Conservation (phyloP, 2,329 filamentous ascomycete species). For the Ascocoryne sarcoides region DNA sequence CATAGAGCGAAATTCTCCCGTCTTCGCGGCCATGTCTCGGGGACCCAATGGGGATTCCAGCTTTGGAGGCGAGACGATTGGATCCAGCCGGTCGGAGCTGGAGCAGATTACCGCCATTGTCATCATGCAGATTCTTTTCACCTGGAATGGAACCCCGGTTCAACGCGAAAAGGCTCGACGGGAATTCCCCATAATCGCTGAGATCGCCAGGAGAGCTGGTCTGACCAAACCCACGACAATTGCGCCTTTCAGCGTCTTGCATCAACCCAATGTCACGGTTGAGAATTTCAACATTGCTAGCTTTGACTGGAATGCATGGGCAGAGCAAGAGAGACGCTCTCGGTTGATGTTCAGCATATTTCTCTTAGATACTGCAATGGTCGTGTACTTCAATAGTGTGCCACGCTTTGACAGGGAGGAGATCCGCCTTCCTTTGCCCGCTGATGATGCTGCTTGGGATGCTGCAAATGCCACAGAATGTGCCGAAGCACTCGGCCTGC, state of each 20-base stretch:
- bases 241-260: slow-evolving; percentile 48
- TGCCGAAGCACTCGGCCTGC: slow-evolving; percentile 55
- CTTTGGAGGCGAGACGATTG: slow-evolving; percentile 32
- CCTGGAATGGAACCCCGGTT: slow-evolving; percentile 60
- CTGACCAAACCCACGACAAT: slow-evolving; percentile 45
- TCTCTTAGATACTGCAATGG: slow-evolving; percentile 54
- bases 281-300: slow-evolving; percentile 39
- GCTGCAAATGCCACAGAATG: slow-evolving; percentile 51
- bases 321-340: slow-evolving; percentile 61
- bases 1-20: slow-evolving; percentile 45
- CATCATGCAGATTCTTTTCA: slow-evolving; percentile 51
- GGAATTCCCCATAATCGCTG: slow-evolving; percentile 48
- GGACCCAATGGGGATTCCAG: slow-evolving; percentile 32
- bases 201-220: slow-evolving; percentile 46
- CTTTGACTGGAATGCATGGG: slow-evolving; percentile 60
- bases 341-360: slow-evolving; percentile 58
- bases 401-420: slow-evolving; percentile 56
- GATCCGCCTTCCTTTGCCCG: slow-evolving; percentile 58
- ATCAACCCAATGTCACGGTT: slow-evolving; percentile 44
- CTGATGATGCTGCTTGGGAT: slow-evolving; percentile 68
- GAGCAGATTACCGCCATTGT: slow-evolving; percentile 62
- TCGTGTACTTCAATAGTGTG: slow-evolving; percentile 62
- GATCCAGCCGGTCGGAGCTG: slow-evolving; percentile 36
- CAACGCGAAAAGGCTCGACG: slow-evolving; percentile 56
- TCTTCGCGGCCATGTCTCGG: slow-evolving; percentile 39